Conservation (phyloP, 2,329 filamentous ascomycete genomes). For the Tolypocladium endophyticum region DNA sequence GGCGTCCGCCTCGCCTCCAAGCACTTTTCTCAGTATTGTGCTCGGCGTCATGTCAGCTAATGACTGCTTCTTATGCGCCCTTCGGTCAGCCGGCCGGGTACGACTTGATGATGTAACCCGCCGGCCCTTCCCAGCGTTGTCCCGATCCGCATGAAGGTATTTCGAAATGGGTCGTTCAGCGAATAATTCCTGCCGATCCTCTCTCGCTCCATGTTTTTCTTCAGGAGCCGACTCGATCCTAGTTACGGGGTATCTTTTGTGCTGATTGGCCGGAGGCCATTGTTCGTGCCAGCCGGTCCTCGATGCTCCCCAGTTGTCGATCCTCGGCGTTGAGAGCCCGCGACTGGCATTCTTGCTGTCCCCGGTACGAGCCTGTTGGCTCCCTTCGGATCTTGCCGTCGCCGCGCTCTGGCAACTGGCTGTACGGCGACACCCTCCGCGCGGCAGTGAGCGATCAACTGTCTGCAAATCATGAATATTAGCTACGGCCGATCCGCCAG, state of each 20-base stretch:
- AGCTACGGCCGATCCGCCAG: neutral
- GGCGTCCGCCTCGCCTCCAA: constrained; percentile 4
- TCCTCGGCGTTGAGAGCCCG: neutral
- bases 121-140: neutral
- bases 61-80: constrained; percentile 7
- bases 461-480: constrained; percentile 1
- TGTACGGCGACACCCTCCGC: neutral
- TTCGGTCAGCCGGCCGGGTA: neutral
- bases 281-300: neutral
- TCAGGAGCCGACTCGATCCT: neutral
- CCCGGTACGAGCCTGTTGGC: neutral
- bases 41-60: constrained; percentile 13
- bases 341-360: neutral
- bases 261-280: neutral
- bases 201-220: neutral
- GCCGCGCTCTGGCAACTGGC: constrained; percentile 3
- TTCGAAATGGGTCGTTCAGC: neutral
- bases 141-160: neutral
- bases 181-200: neutral
- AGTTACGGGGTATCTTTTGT: neutral
- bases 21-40: constrained; percentile 11
- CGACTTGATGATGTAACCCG: neutral
- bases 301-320: neutral
- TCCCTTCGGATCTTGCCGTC: neutral
- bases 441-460: neutral